Conservation (phyloP, 225 moss, liverwort and hornwort species). For the Asterella californica region DNA sequence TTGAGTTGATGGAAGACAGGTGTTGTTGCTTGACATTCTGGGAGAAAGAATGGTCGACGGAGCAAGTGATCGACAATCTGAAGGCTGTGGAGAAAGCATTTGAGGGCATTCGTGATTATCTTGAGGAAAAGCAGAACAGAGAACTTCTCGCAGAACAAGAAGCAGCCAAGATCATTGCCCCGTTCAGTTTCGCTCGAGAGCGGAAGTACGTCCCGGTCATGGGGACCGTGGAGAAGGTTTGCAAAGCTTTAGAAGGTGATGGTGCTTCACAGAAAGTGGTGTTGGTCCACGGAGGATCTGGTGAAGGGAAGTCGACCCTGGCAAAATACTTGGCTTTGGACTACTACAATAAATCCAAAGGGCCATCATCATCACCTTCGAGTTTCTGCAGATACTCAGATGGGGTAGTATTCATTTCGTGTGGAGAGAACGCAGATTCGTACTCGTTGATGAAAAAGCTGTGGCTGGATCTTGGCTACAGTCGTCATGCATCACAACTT, state of each 20-base stretch:
- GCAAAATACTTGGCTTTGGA: constrained; percentile 1
- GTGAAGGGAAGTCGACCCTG: neutral
- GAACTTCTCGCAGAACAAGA: neutral
- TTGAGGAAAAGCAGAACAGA: neutral
- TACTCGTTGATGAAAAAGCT: neutral
- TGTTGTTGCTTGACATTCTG: no score
- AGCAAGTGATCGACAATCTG: no score
- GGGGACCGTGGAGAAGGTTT: neutral
- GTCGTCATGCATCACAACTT: no score
- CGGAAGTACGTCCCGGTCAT: no score
- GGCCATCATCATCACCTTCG: neutral
- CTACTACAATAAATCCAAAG: neutral
- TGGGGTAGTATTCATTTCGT: neutral
- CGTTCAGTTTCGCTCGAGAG: no score
- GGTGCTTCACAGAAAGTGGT: neutral
- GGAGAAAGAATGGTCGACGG: no score
- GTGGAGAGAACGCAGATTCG: neutral
- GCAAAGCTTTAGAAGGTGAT: neutral
- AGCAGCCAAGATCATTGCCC: neutral
- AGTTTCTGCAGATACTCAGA: no score
- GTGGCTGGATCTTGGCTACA: neutral
- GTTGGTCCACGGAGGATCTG: neutral
- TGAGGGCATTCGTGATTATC: no score
- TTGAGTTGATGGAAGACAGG: no score
- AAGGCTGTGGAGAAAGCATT: no score